These are phyloP conservation scores for Leucocoprinus sp. DNA, from an alignment of 768 basidiomycete species.

Conservation along the genomic window DNA sequence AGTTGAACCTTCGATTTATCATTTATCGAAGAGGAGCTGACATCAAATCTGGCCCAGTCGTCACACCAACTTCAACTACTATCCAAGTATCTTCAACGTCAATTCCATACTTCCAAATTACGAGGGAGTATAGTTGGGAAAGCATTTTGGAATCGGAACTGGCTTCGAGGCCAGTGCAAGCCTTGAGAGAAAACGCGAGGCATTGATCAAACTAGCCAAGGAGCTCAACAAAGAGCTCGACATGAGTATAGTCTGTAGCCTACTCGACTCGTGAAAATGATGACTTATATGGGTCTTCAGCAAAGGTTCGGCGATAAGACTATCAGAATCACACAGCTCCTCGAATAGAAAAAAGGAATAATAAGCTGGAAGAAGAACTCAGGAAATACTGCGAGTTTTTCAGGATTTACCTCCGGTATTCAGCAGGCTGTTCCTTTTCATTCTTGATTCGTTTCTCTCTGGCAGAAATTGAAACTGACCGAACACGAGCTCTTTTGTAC, in stretches of 20 bases:
- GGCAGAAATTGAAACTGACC: conserved; percentile 41
- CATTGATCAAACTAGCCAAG: conserved; percentile 35
- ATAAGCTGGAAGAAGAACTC: conserved; percentile 27
- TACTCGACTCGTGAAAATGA: too few species aligned
- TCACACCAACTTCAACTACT: conserved; percentile 30
- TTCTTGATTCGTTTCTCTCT: background rate
- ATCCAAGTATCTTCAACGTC: conserved; percentile 24
- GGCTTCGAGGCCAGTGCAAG: conserved; percentile 20
- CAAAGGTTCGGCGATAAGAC: too few species aligned
- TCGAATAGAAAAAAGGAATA: conserved; percentile 30
- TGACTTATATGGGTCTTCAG: too few species aligned
- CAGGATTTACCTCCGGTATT: conserved; percentile 43
- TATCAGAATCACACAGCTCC: conserved; percentile 30
- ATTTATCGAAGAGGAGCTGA: conserved; percentile 30
- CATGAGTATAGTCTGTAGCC: conserved; percentile 21
- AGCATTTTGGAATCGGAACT: conserved; percentile 19
- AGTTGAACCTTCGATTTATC: conserved; percentile 23
- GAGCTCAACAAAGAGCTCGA: conserved; percentile 38
- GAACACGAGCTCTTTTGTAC: conserved; percentile 32
- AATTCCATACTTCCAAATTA: background rate
- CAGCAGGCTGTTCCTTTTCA: background rate
- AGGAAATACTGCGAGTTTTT: conserved; percentile 36
- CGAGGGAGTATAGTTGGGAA: conserved; percentile 26
- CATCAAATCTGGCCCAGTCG: conserved; percentile 23
- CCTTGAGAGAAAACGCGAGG: conserved; percentile 33